A percentile compares a stretch with the other conserved stretches of the same genome.
phyloP scores from a whole-genome alignment of 139 green algal species.

The Limnomonas spitsbergensis region DNA sequence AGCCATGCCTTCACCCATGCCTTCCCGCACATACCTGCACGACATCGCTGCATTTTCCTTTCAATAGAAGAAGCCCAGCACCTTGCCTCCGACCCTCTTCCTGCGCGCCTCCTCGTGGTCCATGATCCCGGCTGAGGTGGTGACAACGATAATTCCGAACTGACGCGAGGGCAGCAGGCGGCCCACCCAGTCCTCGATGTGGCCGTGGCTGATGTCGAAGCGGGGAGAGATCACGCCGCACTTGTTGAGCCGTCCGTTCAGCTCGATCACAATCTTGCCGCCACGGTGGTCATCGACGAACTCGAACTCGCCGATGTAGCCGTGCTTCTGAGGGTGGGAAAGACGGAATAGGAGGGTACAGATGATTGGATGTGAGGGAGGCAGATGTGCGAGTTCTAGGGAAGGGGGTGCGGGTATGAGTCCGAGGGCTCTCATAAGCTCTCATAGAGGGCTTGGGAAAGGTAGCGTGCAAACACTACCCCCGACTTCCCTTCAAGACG shows the following conservation, averaged over 20 bases:
- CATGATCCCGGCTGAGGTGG: conserved; percentile 96
- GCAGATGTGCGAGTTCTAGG: too few relatives aligned
- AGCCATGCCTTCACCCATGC: too few relatives aligned
- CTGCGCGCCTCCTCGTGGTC: conserved; percentile 97
- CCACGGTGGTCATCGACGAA: conserved; percentile 95
- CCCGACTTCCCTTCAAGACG: too few relatives aligned
- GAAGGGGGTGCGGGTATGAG: too few relatives aligned
- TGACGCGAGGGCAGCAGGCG: conserved; percentile 95
- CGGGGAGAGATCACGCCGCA: conserved; percentile 96
- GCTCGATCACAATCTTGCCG: conserved; percentile 99
- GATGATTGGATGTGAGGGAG: not conserved
- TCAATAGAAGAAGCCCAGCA: conserved; percentile 92
- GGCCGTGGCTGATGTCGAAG: conserved; percentile 82
- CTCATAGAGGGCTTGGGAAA: too few relatives aligned
- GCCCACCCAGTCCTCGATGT: conserved; percentile 93
- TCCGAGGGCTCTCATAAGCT: too few relatives aligned
- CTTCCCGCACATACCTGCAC: too few relatives aligned
- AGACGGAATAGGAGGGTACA: not conserved
- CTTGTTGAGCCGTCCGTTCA: conserved; percentile 99
- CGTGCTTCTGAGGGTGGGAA: conserved; percentile 64
- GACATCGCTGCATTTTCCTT: too few relatives aligned
- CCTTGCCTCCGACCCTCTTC: conserved; percentile 97
- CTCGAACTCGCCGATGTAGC: conserved; percentile 99
- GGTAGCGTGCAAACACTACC: too few relatives aligned
- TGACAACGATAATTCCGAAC: conserved; percentile 97